Evolutionary conservation across 1,284 basidiomycete genomes (phyloP), one percentile per base, ranked within the genome.

Genomic region (Cryptococcus sp.): DNA sequence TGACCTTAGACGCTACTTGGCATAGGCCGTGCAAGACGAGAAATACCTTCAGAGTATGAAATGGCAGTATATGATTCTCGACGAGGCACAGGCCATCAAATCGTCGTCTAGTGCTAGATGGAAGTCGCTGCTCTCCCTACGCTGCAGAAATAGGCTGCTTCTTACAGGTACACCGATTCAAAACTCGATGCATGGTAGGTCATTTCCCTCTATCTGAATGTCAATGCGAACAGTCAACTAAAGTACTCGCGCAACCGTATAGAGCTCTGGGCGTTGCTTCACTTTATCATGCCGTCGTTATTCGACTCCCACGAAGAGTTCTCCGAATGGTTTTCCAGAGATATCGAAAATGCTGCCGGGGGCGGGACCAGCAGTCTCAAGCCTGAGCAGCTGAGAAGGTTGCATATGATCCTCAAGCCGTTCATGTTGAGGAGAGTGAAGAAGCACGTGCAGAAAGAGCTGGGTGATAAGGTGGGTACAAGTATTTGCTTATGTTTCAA

Each of bases 261-360:
- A 95, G 96, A 99, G 79, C 82, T 99, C n/a, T 99, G 96, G 96
- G 96, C 96, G 1, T 82, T 99, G 58, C 82, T 99, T 50, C 96
- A 99, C 77, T 99, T 99, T 80, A 99, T 99, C 81, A 99, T 99
- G 96, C 96, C 96, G 1, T 94, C 90, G 73, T 81, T 99, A 53
- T 99, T 99, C 78, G 96, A 99, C 78, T 98, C 94, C 38, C 95
- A 99, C 73, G 94, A 99, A 73, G 96, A 99, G 80, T 99, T 99
- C 81, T 93, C 91, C 75, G 96, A 99, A 77, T 99, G 96, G 96
- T 99, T 99, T 80, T 97, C 95, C 23, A 98, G 98, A 78, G 96
- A 99, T 73, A 98, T 99, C 58, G 96, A 99, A 81, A 94, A 90
- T 74, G 91, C 91, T 19, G 93, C 82, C 83, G 92, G 92, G 66